Percentiles rank a stretch among this genome's conserved stretches.
Evolutionary conservation across 495 filamentous ascomycete species (phyloP).

Genomic region (Penicillium coffeae): DNA sequence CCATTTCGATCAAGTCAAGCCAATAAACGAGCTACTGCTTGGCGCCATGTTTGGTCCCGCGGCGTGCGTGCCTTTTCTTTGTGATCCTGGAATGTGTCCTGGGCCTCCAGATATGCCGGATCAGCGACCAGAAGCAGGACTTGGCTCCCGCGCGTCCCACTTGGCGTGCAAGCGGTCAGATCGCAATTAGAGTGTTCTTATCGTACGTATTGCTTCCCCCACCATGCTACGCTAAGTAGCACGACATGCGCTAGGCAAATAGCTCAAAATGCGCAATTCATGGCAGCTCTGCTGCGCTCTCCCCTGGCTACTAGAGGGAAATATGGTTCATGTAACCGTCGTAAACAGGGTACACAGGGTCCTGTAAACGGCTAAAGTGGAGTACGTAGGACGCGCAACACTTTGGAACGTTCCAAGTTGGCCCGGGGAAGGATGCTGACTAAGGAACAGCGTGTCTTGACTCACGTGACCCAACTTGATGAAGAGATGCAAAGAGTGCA

Average conservation of each 20-base stretch:
- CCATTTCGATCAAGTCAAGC: background rate
- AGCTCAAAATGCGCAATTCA: too few relatives aligned
- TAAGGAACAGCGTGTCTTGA: too few relatives aligned
- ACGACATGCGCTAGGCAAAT: too few relatives aligned
- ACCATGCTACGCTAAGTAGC: too few relatives aligned
- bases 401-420: background rate
- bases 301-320: background rate
- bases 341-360: background rate
- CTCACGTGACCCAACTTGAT: too few relatives aligned
- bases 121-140: constrained; percentile 22
- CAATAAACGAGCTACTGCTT: constrained; percentile 13
- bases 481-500: background rate
- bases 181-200: too few relatives aligned
- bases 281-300: too few relatives aligned
- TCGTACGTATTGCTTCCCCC: too few relatives aligned
- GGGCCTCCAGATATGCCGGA: constrained; percentile 20
- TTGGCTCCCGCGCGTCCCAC: constrained; percentile 22
- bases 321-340: background rate
- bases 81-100: constrained; percentile 9
- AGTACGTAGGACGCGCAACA: background rate
- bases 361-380: background rate
- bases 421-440: background rate
- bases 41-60: too few relatives aligned
- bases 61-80: constrained; percentile 15
- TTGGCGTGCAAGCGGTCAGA: background rate